These are phyloP conservation scores for Rhodotorula sp. DNA, from an alignment of 1,284 basidiomycete species.

Conservation along the genomic window DNA sequence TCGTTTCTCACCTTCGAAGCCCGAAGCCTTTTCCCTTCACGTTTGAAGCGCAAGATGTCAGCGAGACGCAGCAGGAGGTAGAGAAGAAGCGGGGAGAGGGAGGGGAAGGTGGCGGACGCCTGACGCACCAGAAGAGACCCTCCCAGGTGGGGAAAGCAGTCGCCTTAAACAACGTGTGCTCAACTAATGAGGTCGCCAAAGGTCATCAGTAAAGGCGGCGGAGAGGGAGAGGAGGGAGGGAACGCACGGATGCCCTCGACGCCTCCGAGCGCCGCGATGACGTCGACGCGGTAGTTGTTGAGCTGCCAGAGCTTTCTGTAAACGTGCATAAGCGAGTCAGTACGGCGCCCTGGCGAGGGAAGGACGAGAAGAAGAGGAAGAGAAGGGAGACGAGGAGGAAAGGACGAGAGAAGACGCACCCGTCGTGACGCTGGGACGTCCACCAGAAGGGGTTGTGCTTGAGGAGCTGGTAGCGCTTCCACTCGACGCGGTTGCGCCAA, in stretches of 20 bases:
- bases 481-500: conserved; percentile 71
- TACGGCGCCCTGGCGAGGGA: conserved; percentile 58
- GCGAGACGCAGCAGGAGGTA: not conserved
- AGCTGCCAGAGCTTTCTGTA: conserved; percentile 66
- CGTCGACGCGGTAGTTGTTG: conserved; percentile 98
- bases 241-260: conserved; percentile 76
- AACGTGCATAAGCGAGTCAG: not conserved
- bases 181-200: conserved; percentile 54
- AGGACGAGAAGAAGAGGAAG: conserved; percentile 70
- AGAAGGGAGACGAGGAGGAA: not conserved
- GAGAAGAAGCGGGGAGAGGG: not conserved
- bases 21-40: conserved; percentile 65
- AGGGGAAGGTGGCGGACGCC: too few species aligned
- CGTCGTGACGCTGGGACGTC: conserved; percentile 97
- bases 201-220: not conserved
- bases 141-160: conserved; percentile 56
- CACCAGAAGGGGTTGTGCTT: conserved; percentile 89
- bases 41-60: not conserved
- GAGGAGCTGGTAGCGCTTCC: conserved; percentile 94
- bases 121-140: conserved; percentile 66
- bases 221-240: not conserved
- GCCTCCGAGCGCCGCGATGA: conserved; percentile 97
- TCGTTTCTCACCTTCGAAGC: conserved; percentile 40
- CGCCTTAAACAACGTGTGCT: conserved; percentile 95
- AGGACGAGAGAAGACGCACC: conserved; percentile 49